Percentiles rank a stretch among this genome's conserved stretches.
These are phyloP conservation scores for Rosa lucieae DNA, from an alignment of 306 rosid species.

Conservation along the genomic window DNA sequence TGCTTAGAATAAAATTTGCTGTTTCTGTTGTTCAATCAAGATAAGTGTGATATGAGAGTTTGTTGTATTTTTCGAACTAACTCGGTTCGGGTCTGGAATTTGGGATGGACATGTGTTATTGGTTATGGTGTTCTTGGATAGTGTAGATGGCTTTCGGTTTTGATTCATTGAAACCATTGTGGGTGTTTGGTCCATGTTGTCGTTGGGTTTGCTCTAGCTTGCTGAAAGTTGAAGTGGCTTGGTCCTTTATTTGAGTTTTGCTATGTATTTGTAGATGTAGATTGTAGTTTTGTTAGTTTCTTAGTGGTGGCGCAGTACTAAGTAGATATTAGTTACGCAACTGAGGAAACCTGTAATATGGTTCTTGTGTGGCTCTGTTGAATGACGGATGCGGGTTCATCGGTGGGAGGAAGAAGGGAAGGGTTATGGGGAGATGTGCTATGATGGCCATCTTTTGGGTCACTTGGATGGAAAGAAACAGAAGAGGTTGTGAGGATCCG, in stretches of 20 bases:
- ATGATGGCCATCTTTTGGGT: neutral
- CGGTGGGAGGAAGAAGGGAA: neutral
- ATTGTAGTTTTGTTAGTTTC: neutral
- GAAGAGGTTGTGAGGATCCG: neutral
- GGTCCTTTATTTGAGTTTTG: neutral
- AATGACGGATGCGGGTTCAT: too few relatives aligned
- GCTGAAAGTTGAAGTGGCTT: neutral
- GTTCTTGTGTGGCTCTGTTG: neutral
- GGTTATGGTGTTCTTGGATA: too few relatives aligned
- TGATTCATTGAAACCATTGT: neutral
- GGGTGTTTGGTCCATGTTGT: neutral
- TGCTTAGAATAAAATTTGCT: neutral
- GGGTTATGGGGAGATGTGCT: neutral
- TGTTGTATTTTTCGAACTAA: too few relatives aligned
- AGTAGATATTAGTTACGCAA: neutral
- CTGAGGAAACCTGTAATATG: neutral
- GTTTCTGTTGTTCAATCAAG: too few relatives aligned
- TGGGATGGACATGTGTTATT: neutral
- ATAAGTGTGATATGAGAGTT: neutral
- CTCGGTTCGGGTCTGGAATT: too few relatives aligned
- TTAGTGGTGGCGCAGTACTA: neutral
- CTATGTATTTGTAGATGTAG: neutral
- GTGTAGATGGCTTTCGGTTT: neutral
- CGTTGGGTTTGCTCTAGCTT: neutral
- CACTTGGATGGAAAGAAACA: neutral